Base-by-base conservation (phyloP, 169 alveolate genomes). In the Eimeria necatrix region DNA sequence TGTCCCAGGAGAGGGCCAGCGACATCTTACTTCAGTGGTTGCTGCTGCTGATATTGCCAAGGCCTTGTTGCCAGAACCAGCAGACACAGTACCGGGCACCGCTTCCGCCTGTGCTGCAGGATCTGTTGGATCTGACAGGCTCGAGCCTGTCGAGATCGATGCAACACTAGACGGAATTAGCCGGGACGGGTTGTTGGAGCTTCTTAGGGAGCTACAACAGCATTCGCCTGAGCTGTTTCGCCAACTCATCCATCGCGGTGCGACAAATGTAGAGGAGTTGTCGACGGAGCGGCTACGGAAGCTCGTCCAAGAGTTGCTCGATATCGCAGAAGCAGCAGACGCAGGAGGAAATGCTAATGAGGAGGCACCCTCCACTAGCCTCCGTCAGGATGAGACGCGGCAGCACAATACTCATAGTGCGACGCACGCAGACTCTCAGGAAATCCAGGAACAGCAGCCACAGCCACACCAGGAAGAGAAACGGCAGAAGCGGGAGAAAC, bases 151-250 rank as follows among this genome's bases (percentile, higher is more conserved):
- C 16, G 88, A 80, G n/a, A 80, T 80, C 24, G 88, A 80, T 32
- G 88, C 88, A 80, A 51, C 88, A n/a, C 88, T 80, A 24, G 88
- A 80, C 6, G 88, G 88, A 10, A 52, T 80, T 10, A 80, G 88
- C 49, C 88, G 88, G 49, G 88, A 80, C 26, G 88, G 88, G 22
- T 64, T 80, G 68, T 80, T 80, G 49, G 51, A 80, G 51, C 70
- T 80, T 3, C 71, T 80, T 53, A 10, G 26, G 49, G 88, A 80
- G 71, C 52, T 80, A 46, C 48, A 80, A 18, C 88, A 52, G 68
- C 88, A 52, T 48, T 48, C 51, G 68, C 68, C 68, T 56, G 68
- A 56, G 68, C 12, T 56, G 49, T 10, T 73, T 41, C 61, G 68
- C 51, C 68, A 48, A 48, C 88, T 80, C 22, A 49, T 64, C 68